Base-by-base conservation (phyloP, 768 basidiomycete genomes). In the Psilocybe cyanescens region DNA sequence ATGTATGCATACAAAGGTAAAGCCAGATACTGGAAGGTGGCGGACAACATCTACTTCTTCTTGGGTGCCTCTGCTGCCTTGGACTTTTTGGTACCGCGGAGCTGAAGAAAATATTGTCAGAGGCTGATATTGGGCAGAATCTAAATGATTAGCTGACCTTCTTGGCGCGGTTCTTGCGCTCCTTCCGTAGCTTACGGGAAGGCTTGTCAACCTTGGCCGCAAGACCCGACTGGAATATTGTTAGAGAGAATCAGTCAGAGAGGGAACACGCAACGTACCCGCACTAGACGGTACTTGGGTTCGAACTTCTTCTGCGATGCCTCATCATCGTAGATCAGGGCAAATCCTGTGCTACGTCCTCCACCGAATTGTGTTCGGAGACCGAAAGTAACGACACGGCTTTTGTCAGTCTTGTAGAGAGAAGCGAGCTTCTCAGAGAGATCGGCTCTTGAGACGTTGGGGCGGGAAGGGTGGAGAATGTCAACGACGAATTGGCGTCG, bases 81-180 rank as follows among this genome's bases (percentile, higher is more conserved):
- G 81, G 80, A 65, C 86, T 98, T 99, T 83, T 92, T 92, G 76
- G 92, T 95, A 70, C 97, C 96, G 73, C 96, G 93, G 80, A 95
- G 79, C 95, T 98, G 69, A 12, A 60, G 17, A 62, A 55, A 52
- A 59, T 59, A 49, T 59, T 31, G 45, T 71, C 35, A 68, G 61
- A 66, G 45, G 12, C 4, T 54, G 30, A 55, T 19, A 57, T 44
- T 28, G 28, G 30, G 19, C 3, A 16, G 8, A 58, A 14, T 49
- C 17, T 24, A 11, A 44, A 62, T 41, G 28, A 55, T 28, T 19
- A 29, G 41, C 61, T 17, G 29, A 94, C 96, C 90, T 98, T 99
- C 92, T 99, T 99, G 65, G 92, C 87, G 75, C 97, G 90, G 82
- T 99, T 99, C 88, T 99, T 99, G 72, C 97, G 89, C 84, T 99